phyloP scores from a whole-genome alignment of 208 protist species.

The Phytomonas francai region DNA sequence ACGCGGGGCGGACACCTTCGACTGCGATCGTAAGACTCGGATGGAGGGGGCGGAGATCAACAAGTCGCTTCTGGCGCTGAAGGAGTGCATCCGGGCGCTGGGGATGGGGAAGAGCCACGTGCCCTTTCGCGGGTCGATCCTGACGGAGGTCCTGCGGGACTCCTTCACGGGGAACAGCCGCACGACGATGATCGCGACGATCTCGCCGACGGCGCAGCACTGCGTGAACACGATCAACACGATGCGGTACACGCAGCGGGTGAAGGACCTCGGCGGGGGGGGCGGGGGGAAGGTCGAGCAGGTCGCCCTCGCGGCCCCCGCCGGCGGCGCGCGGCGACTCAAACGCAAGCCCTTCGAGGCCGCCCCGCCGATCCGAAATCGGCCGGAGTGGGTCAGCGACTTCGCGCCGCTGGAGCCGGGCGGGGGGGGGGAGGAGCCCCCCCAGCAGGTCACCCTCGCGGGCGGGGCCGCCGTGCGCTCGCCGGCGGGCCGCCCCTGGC shows the following conservation, averaged over 20 bases:
- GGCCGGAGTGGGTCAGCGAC: constrained; percentile 76
- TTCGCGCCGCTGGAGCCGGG: constrained; percentile 19
- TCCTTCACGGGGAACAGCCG: constrained; percentile 95
- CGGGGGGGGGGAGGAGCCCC: too few species aligned
- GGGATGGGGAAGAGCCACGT: constrained; percentile 93
- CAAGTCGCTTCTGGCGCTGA: constrained; percentile 97
- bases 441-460: too few species aligned
- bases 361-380: constrained; percentile 24
- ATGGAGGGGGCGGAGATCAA: constrained; percentile 98
- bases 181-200: constrained; percentile 96
- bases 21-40: constrained; percentile 92
- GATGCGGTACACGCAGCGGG: constrained; percentile 96
- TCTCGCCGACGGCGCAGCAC: constrained; percentile 82
- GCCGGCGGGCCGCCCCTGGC: constrained; percentile 13
- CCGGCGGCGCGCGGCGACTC: constrained; percentile 11
- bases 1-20: constrained; percentile 92
- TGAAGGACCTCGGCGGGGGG: constrained; percentile 87
- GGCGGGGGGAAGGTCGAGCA: constrained; percentile 38
- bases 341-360: constrained; percentile 37
- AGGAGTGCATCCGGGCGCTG: constrained; percentile 97
- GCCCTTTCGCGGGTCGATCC: constrained; percentile 96
- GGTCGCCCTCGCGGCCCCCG: constrained; percentile 18
- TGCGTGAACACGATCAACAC: constrained; percentile 98
- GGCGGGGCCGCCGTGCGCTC: too few species aligned
- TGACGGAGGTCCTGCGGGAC: constrained; percentile 96